These are phyloP conservation scores for Paecilomyces fulvus DNA, from an alignment of 2,329 filamentous ascomycete genomes.

Conservation along the genomic window DNA sequence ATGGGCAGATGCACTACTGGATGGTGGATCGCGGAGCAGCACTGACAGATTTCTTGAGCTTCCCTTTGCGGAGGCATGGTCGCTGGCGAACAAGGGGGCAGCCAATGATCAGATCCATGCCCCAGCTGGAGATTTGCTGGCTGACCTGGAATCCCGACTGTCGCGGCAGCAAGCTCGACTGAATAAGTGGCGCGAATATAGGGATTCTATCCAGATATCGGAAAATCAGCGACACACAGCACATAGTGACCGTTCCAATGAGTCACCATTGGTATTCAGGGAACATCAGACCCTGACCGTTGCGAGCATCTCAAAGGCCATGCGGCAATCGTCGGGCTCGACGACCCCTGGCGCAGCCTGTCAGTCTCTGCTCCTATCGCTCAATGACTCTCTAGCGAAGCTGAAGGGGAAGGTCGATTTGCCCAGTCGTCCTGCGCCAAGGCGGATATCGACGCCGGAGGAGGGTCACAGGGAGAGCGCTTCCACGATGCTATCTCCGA, in stretches of 20 bases:
- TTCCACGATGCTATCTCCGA: neutral
- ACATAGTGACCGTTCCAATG: constrained; percentile 4
- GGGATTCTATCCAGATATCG: constrained; percentile 26
- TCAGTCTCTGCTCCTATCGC: constrained; percentile 22
- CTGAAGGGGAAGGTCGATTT: constrained; percentile 17
- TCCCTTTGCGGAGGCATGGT: constrained; percentile 65
- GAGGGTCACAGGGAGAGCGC: neutral
- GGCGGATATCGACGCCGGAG: neutral
- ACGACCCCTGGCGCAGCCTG: constrained; percentile 18
- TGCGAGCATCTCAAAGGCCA: constrained; percentile 27
- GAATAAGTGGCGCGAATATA: constrained; percentile 65
- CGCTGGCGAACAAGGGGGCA: constrained; percentile 51
- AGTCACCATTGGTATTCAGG: constrained; percentile 20
- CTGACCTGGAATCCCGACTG: constrained; percentile 63
- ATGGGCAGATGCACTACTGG: constrained; percentile 64
- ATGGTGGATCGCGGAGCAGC: constrained; percentile 52
- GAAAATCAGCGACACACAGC: constrained; percentile 3
- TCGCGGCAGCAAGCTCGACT: constrained; percentile 59
- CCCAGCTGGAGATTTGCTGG: constrained; percentile 38
- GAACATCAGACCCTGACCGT: constrained; percentile 31
- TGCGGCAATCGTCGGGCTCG: constrained; percentile 19
- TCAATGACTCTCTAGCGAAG: constrained; percentile 23
- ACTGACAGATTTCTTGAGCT: constrained; percentile 57
- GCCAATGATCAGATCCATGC: constrained; percentile 33
- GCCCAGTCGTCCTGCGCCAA: neutral